Percentiles rank a stretch among this genome's conserved stretches.
These are phyloP conservation scores for Solanum chiquidenum DNA, from an alignment of 257 asterid species.

Conservation along the genomic window DNA sequence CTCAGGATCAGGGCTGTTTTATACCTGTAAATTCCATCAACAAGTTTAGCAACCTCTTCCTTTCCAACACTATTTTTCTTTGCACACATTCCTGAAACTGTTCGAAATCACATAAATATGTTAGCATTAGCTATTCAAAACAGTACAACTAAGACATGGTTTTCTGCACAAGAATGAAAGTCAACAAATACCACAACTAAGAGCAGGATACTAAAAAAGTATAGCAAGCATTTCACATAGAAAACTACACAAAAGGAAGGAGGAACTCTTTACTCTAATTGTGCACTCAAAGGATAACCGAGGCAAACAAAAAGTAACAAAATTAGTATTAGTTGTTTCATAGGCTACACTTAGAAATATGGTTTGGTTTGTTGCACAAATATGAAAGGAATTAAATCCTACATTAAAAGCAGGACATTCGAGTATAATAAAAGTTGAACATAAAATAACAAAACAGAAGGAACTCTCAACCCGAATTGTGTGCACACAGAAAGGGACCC, in stretches of 20 bases:
- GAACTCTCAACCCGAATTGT: background rate
- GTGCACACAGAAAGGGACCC: background rate
- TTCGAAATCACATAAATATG: background rate
- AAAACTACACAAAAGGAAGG: background rate
- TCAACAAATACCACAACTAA: background rate
- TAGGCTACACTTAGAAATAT: background rate
- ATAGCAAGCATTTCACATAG: background rate
- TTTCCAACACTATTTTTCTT: background rate
- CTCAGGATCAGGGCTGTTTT: background rate
- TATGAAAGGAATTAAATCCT: background rate
- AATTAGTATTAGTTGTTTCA: background rate
- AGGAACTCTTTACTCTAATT: background rate
- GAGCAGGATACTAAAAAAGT: background rate
- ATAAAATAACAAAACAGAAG: background rate
- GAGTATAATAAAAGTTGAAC: background rate
- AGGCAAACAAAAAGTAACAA: background rate
- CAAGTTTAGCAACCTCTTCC: constrained; percentile 3
- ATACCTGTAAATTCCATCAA: constrained; percentile 6
- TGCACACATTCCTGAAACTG: background rate
- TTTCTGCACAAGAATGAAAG: background rate
- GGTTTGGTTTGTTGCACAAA: background rate
- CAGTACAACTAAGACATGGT: background rate
- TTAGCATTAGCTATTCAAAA: background rate
- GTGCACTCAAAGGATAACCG: background rate
- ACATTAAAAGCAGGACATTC: background rate